Evolutionary conservation across 495 filamentous ascomycete species (phyloP).

Genomic region (Neurospora sp.): DNA sequence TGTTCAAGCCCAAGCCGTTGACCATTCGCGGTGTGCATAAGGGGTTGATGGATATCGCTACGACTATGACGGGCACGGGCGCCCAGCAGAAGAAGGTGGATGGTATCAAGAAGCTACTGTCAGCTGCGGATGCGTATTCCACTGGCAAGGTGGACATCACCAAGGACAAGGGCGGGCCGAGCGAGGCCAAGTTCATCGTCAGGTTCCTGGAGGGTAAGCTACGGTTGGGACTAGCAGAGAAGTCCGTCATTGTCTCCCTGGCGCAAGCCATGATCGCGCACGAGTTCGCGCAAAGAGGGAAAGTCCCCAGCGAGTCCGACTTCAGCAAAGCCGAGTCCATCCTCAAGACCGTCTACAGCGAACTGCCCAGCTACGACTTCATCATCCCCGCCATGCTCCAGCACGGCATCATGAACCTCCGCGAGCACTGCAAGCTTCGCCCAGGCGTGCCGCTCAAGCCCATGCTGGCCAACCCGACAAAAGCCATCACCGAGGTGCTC

Average conservation of each 20-base stretch:
- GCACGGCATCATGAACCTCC: constrained; percentile 71
- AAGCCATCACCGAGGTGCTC: constrained; percentile 96
- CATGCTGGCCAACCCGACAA: constrained; percentile 97
- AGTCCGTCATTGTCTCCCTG: constrained; percentile 77
- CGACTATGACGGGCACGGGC: constrained; percentile 65
- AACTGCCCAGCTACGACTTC: constrained; percentile 90
- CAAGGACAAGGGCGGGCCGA: constrained; percentile 86
- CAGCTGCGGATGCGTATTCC: constrained; percentile 64
- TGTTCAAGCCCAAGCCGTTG: constrained; percentile 92
- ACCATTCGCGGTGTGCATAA: constrained; percentile 82
- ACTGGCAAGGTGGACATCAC: constrained; percentile 78
- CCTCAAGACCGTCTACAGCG: constrained; percentile 86
- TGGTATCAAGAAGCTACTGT: constrained; percentile 87
- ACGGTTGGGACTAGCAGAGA: constrained; percentile 83
- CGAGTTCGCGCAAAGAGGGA: constrained; percentile 56
- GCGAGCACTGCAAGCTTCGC: constrained; percentile 80
- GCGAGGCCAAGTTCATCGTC: constrained; percentile 89
- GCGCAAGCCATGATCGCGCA: constrained; percentile 81
- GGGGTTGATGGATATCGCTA: constrained; percentile 81
- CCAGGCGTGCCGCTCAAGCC: constrained; percentile 94
- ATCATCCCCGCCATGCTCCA: constrained; percentile 84
- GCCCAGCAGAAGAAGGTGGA: constrained; percentile 86
- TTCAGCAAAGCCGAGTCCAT: constrained; percentile 73
- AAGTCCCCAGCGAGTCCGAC: constrained; percentile 60
- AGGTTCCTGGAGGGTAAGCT: constrained; percentile 92